Base-by-base conservation (phyloP, 805 yeast species). In the Wickerhamomyces bisporus region DNA sequence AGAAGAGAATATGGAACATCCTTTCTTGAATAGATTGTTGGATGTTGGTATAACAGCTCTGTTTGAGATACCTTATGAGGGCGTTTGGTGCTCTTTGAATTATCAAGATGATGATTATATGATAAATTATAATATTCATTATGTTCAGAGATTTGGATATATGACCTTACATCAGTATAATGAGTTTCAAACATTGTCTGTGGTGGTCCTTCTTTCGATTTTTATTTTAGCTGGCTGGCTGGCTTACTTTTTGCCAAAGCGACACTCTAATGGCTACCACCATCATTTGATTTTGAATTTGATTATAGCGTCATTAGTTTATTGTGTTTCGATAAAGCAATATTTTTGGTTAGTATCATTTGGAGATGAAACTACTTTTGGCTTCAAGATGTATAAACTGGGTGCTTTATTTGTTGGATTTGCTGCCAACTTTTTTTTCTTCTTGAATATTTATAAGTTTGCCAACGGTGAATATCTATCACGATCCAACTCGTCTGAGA, bases 41-140 rank as follows among this genome's bases (percentile, higher is more conserved):
- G 17, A 29, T 3, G 7, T 15, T 13, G n/a, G 25, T 12, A 28
- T 23, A 16, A 15, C 32, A 12, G 12, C n/a, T 5, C 15, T 21
- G 3, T 26, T 36, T 5, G 6, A 16, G 2, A 20, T 40, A 4
- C 40, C 43, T 4, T 33, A 36, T 26, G n/a, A 20, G 17, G 43
- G 43, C 9, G 37, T 34, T 5, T 40, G 43, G 43, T 40, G 43
- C 19, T 10, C 25, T 6, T 26, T 40, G 29, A n/a, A 33, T 23
- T 40, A 40, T 27, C 43, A 40, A 21, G 43, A 40, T 32, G 43
- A 40, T 7, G 15, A 20, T 19, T 36, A 36, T 17, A 20, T 35
- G 16, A 29, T 34, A 17, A 11, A 24, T 2, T 33, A 24, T 8
- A 6, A 20, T 2, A 20, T 40, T 6, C 17, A 18, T 9, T 5